phyloP scores from a whole-genome alignment of 495 filamentous ascomycete species.

The Glarea lozoyensis region DNA sequence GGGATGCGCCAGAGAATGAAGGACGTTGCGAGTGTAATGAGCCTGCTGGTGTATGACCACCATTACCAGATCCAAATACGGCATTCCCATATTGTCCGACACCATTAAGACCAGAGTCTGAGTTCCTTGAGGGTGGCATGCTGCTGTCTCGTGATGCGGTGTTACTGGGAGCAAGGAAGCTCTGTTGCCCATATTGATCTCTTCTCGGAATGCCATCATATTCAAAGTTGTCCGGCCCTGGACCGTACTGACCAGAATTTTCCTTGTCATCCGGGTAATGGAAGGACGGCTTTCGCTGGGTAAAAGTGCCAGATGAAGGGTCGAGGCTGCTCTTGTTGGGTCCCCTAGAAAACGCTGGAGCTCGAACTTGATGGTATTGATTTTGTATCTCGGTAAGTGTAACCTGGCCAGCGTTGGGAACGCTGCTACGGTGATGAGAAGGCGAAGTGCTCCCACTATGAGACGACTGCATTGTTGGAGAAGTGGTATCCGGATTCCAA shows the following conservation, averaged over 20 bases:
- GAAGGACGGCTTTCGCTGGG: constrained; percentile 15
- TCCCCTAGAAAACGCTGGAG: constrained; percentile 10
- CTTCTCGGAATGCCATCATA: constrained; percentile 4
- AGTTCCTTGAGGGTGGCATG: constrained; percentile 24
- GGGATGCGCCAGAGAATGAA: constrained; percentile 14
- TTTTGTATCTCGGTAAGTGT: constrained; percentile 33
- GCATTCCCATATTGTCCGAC: constrained; percentile 10
- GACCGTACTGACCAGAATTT: constrained; percentile 15
- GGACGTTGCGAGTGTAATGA: constrained; percentile 21
- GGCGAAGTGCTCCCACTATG: constrained; percentile 43
- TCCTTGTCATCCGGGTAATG: constrained; percentile 24
- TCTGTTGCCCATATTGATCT: not conserved
- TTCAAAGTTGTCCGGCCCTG: constrained; percentile 10
- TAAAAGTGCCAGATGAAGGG: constrained; percentile 20
- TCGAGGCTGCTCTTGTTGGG: constrained; percentile 21
- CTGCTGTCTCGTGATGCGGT: constrained; percentile 22
- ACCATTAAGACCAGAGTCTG: constrained; percentile 23
- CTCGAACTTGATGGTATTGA: constrained; percentile 29
- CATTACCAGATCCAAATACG: constrained; percentile 19
- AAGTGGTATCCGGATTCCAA: constrained; percentile 47
- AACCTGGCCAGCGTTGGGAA: constrained; percentile 27
- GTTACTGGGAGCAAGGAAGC: constrained; percentile 11
- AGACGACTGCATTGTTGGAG: constrained; percentile 31
- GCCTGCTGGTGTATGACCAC: constrained; percentile 19
- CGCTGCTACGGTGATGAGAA: constrained; percentile 34